These are phyloP conservation scores for Moesziomyces aphidis DNA, from an alignment of 1,284 basidiomycete genomes.

Conservation along the genomic window DNA sequence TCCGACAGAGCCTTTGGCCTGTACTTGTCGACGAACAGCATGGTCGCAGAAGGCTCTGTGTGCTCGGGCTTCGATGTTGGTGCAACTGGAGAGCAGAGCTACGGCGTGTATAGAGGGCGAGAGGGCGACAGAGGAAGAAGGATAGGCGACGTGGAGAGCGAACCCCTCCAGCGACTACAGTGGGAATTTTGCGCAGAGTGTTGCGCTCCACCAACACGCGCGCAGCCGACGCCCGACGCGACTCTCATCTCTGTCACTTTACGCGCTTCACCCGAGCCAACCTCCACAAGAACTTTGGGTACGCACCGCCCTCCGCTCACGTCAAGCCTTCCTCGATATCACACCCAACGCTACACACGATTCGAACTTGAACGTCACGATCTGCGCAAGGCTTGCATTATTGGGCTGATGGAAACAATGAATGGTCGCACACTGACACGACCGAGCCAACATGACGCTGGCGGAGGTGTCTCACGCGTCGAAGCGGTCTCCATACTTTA, in stretches of 20 bases:
- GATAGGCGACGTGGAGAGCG: background rate
- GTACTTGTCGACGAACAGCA: slow-evolving; percentile 74
- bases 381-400: too few species aligned
- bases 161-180: background rate
- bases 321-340: too few species aligned
- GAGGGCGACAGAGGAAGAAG: background rate
- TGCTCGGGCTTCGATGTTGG: background rate
- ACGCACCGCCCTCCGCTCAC: background rate
- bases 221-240: background rate
- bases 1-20: slow-evolving; percentile 86
- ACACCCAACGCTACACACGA: too few species aligned
- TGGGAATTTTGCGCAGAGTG: background rate
- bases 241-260: background rate
- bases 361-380: too few species aligned
- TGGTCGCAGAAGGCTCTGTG: slow-evolving; percentile 1
- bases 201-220: background rate
- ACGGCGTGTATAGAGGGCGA: background rate
- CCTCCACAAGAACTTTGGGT: background rate
- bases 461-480: background rate
- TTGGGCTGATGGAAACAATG: too few species aligned
- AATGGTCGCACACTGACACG: too few species aligned
- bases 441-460: background rate
- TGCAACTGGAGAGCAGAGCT: background rate
- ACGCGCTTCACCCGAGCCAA: background rate
- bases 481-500: background rate